Evolutionary conservation across 257 asterid species (phyloP).

Genomic region (Petunia axillaris): DNA sequence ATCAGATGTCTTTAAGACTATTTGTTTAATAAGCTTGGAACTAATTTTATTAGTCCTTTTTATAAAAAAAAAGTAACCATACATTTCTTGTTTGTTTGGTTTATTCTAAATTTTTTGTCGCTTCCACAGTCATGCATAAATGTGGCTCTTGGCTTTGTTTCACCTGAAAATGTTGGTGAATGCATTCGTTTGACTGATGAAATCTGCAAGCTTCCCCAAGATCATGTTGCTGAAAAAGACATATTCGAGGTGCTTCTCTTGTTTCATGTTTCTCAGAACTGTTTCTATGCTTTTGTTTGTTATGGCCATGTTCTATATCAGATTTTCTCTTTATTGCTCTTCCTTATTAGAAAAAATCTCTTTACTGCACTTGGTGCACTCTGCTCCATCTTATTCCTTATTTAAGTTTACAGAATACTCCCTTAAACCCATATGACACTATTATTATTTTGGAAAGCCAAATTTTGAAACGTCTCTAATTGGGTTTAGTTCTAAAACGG

Average conservation of each 20-base stretch:
- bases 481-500: not conserved
- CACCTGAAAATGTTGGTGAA: slow-evolving; percentile 76
- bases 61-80: not conserved
- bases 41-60: not conserved
- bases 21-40: not conserved
- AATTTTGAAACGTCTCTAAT: not conserved
- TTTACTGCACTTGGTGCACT: not conserved
- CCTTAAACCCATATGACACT: not conserved
- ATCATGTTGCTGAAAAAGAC: slow-evolving; percentile 74
- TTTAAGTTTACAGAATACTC: not conserved
- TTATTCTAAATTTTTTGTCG: slow-evolving; percentile 22
- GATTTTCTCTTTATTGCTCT: not conserved
- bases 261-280: not conserved
- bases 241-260: slow-evolving; percentile 61
- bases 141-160: slow-evolving; percentile 81
- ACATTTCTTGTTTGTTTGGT: not conserved
- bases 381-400: not conserved
- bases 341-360: too few species aligned
- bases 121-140: slow-evolving; percentile 72
- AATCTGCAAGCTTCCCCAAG: slow-evolving; percentile 67
- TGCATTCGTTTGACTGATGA: slow-evolving; percentile 70
- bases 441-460: not conserved
- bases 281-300: not conserved
- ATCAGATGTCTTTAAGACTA: not conserved
- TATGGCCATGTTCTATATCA: not conserved